Evolutionary conservation across 441 rosid genomes (phyloP).

Genomic region (Melianthus villosus): DNA sequence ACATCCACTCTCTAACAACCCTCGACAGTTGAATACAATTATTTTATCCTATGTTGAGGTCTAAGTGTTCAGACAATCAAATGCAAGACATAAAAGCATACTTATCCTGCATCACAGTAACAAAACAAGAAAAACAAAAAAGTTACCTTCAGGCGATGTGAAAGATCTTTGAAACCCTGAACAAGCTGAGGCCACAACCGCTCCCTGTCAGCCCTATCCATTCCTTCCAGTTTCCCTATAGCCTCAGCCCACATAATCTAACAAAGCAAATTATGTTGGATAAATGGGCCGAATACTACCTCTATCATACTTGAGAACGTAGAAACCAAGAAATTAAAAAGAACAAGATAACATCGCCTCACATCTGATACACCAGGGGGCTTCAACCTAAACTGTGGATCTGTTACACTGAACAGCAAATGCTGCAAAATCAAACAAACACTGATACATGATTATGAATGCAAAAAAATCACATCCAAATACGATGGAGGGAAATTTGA

Average conservation of each 20-base stretch:
- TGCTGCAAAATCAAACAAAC: constrained; percentile 37
- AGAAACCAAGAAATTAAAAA: neutral
- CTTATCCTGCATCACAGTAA: neutral
- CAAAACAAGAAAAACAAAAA: neutral
- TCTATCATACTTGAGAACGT: neutral
- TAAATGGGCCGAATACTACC: no score
- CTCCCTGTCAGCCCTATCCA: constrained; percentile 78
- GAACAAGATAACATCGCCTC: constrained; percentile 22
- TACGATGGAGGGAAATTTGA: no score
- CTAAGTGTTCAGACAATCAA: no score
- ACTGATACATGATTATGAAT: neutral
- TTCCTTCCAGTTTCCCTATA: constrained; percentile 81
- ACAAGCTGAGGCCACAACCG: constrained; percentile 98
- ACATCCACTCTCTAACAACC: no score
- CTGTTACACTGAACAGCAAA: constrained; percentile 83
- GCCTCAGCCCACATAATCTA: constrained; percentile 99
- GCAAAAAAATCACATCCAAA: neutral
- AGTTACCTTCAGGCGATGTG: constrained; percentile 71
- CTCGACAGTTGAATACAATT: no score
- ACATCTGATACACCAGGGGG: constrained; percentile 91
- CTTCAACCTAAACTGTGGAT: constrained; percentile 58
- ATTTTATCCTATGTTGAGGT: no score
- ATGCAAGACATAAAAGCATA: no score
- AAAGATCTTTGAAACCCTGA: constrained; percentile 92
- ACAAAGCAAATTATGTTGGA: constrained; percentile 32